These are phyloP conservation scores for Ettlia oleoabundans DNA, from an alignment of 139 green algal species.

Conservation along the genomic window DNA sequence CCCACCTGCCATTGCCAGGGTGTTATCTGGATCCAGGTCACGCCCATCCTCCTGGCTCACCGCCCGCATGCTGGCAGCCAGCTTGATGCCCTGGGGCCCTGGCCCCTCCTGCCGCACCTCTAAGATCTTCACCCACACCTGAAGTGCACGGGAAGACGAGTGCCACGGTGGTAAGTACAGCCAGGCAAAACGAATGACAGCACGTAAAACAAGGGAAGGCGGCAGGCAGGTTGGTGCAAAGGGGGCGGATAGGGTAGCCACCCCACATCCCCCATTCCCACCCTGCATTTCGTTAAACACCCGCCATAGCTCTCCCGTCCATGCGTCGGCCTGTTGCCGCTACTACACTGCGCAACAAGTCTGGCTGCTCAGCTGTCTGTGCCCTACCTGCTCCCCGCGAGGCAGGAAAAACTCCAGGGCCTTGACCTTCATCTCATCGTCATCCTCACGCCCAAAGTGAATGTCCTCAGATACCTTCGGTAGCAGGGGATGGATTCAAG, in stretches of 20 bases:
- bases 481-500: no score
- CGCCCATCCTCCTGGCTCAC: slow-evolving; percentile 45
- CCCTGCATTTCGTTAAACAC: no score
- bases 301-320: no score
- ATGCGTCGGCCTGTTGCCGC: no score
- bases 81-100: not conserved
- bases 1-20: not conserved
- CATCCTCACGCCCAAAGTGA: slow-evolving; percentile 48
- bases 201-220: not conserved
- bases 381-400: slow-evolving; percentile 14
- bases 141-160: not conserved
- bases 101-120: slow-evolving; percentile 13
- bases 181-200: not conserved
- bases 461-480: slow-evolving; percentile 50
- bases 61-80: not conserved
- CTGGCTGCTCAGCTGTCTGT: not conserved
- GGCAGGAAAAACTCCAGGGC: slow-evolving; percentile 58
- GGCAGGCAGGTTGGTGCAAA: not conserved
- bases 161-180: not conserved
- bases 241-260: no score
- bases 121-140: slow-evolving; percentile 30
- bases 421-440: slow-evolving; percentile 56
- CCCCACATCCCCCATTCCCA: no score
- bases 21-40: slow-evolving; percentile 45
- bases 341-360: no score